Conservation (phyloP, 139 green algal genomes). For the Volvox africanus region DNA sequence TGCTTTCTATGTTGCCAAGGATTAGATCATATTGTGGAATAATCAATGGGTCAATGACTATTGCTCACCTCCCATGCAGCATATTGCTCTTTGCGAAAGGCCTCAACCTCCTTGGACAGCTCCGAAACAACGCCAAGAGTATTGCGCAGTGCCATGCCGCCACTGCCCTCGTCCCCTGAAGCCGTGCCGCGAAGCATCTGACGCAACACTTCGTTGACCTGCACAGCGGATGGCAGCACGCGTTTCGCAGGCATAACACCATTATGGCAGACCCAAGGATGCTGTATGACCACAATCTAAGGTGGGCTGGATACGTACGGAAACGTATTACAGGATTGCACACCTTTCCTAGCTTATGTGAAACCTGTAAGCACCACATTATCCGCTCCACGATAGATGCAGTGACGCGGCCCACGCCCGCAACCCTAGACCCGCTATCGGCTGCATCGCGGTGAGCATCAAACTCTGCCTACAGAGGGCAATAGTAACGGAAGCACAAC, state of each 20-base stretch:
- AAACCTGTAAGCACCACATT: conserved; percentile 53
- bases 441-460: conserved; percentile 52
- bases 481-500: too few species aligned
- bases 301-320: too few species aligned
- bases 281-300: too few species aligned
- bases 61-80: conserved; percentile 24
- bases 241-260: too few species aligned
- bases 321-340: too few species aligned
- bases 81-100: conserved; percentile 53
- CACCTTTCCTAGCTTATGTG: conserved; percentile 53
- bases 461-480: conserved; percentile 50
- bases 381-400: conserved; percentile 46
- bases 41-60: neutral
- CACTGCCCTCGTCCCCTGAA: conserved; percentile 5
- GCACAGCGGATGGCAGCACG: too few species aligned
- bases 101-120: conserved; percentile 64
- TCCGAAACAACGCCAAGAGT: conserved; percentile 60
- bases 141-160: conserved; percentile 47
- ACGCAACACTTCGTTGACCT: conserved; percentile 46
- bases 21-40: too few species aligned
- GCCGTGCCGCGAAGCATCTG: conserved; percentile 48
- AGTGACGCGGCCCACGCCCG: conserved; percentile 11
- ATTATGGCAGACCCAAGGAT: too few species aligned
- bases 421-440: neutral
- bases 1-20: too few species aligned